A percentile compares a stretch with the other conserved stretches of the same genome.
Evolutionary conservation across 2,329 filamentous ascomycete species (phyloP).

Genomic region (Pestalotiopsis sp.): DNA sequence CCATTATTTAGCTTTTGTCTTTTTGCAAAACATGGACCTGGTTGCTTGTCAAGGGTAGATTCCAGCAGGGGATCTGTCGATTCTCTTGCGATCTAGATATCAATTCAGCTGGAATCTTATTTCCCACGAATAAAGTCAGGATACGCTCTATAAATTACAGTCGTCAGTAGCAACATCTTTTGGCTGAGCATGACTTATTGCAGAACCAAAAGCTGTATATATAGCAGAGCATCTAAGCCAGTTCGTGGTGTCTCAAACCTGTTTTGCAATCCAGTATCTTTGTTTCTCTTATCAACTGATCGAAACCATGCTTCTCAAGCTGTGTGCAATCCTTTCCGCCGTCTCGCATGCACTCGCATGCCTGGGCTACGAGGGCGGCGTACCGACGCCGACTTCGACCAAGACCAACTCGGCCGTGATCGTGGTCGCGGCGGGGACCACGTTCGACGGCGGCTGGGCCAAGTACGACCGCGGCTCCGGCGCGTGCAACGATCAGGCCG

Average conservation of each 20-base stretch:
- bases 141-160: neutral
- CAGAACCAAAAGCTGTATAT: neutral
- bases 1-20: neutral
- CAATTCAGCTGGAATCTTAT: neutral
- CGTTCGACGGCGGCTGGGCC: slow-evolving; percentile 38
- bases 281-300: neutral
- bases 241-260: neutral
- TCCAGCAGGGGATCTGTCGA: neutral
- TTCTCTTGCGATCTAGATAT: neutral
- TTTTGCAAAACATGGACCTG: neutral
- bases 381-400: slow-evolving; percentile 28
- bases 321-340: slow-evolving; percentile 13
- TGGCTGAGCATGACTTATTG: neutral
- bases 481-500: slow-evolving; percentile 44
- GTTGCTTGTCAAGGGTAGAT: neutral
- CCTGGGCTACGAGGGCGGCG: slow-evolving; percentile 32
- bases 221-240: neutral
- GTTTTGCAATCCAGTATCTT: neutral
- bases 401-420: slow-evolving; percentile 32
- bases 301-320: neutral
- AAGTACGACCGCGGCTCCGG: slow-evolving; percentile 42
- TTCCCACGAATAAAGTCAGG: neutral
- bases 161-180: neutral
- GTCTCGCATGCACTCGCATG: slow-evolving; percentile 32
- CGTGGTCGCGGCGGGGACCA: slow-evolving; percentile 30